These are phyloP conservation scores for Colletotrichum endophyticum DNA, from an alignment of 2,329 filamentous ascomycete genomes.

Conservation along the genomic window DNA sequence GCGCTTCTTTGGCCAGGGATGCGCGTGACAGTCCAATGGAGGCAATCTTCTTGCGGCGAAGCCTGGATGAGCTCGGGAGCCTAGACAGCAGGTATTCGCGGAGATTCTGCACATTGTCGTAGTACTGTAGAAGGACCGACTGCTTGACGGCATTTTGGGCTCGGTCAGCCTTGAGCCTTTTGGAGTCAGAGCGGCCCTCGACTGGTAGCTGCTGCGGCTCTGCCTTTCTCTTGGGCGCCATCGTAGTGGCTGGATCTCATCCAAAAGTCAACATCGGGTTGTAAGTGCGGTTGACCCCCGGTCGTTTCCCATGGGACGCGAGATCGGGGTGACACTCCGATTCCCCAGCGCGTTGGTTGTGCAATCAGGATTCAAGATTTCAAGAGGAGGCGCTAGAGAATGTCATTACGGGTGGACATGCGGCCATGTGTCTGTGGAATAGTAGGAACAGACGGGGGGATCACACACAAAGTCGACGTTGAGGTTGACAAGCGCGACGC, in stretches of 20 bases:
- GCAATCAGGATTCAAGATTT: not conserved
- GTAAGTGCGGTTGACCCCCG: not conserved
- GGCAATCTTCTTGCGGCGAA: constrained; percentile 62
- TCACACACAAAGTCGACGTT: not conserved
- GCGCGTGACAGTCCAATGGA: constrained; percentile 40
- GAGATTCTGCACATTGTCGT: constrained; percentile 68
- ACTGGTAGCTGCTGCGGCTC: not conserved
- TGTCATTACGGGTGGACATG: not conserved
- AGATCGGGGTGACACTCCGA: not conserved
- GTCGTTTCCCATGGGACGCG: not conserved
- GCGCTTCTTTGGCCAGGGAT: constrained; percentile 20
- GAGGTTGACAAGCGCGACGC: constrained; percentile 1
- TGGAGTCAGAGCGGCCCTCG: not conserved
- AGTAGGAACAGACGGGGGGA: not conserved
- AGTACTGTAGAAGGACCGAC: constrained; percentile 39
- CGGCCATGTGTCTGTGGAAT: not conserved
- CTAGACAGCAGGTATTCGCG: constrained; percentile 72
- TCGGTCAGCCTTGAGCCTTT: not conserved
- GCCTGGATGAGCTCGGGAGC: constrained; percentile 70
- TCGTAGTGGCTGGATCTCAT: not conserved
- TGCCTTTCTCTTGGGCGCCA: constrained; percentile 8
- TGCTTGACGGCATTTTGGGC: not conserved
- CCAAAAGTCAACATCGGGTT: not conserved
- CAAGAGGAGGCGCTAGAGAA: not conserved
- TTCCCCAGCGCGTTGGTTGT: not conserved